Base-by-base conservation (phyloP, 179 eudicot species). In the Dionaea muscipula region DNA sequence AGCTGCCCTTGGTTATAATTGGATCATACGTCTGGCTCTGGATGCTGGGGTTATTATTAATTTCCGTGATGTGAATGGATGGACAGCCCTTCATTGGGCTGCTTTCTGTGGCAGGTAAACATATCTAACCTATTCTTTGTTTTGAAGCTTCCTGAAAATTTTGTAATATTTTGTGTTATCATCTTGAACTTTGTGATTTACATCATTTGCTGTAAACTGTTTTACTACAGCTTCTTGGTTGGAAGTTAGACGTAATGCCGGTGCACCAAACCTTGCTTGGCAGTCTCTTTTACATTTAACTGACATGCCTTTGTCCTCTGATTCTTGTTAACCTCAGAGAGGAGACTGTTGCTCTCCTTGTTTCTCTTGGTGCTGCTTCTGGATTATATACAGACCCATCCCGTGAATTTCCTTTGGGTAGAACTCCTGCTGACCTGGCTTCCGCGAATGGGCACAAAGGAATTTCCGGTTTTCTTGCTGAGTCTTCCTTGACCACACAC, bases 41-140 rank as follows among this genome's bases (percentile, higher is more conserved):
- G 77, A 75, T 45, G 81, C 86, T 10, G 84, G 90, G 24, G 72
- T 80, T 51, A 72, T 59, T 64, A 70, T 77, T 35, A 75, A 82
- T 77, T 85, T 82, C 70, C 78, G 94, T 55, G 94, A 85, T 52
- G 64, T 63, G 31, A 63, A 63, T 48, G 94, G 94, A 54, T 75
- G 80, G 94, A 85, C 94, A 17, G 86, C 86, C 7, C 94, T 85
- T 65, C 94, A 82, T 69, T 85, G 94, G 94, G 94, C 94, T 43
- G 77, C 90, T 50, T 75, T 57, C 67, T 76, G 52, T 72, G 94
- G 94, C 50, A 76, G 90, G 94, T 82, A 57, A 66, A 49, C 23
- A 17, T 41, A 14, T 22, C 3, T 1, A 3, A 13, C 8, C 35
- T 47, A 31, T 55, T 31, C 28, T 28, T 16, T 6, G 38, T 26